Evolutionary conservation across 148 eudicot species (phyloP).

Genomic region (Chenopodium berlandieri): DNA sequence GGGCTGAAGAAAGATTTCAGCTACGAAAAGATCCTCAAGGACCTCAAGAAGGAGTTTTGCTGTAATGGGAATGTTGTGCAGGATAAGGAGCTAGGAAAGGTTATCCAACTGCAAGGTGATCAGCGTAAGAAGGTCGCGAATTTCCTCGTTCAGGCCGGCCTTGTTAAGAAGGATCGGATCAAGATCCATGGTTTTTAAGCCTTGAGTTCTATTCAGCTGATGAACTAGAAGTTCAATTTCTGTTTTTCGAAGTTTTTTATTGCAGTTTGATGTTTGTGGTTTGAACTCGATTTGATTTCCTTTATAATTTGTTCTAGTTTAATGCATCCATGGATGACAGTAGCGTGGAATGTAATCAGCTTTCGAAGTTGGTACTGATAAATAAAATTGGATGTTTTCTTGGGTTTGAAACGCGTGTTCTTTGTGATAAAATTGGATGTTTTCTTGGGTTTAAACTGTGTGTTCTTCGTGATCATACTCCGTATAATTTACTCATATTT

Average conservation of each 20-base stretch:
- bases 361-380: conserved; percentile 2
- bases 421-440: too few species aligned
- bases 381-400: not conserved
- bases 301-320: not conserved
- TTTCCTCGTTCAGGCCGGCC: conserved; percentile 57
- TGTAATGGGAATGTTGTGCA: conserved; percentile 82
- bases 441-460: too few species aligned
- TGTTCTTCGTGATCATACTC: too few species aligned
- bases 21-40: conserved; percentile 76
- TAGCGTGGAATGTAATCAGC: conserved; percentile 10
- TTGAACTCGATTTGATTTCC: not conserved
- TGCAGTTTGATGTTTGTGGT: conserved; percentile 5
- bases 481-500: too few species aligned
- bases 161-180: conserved; percentile 69
- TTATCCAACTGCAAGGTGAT: conserved; percentile 89
- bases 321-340: conserved; percentile 12
- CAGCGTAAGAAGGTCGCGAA: conserved; percentile 75
- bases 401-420: not conserved
- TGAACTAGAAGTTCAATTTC: not conserved
- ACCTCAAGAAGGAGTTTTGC: conserved; percentile 71
- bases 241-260: not conserved
- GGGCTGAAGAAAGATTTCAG: conserved; percentile 70
- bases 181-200: conserved; percentile 84
- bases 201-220: not conserved
- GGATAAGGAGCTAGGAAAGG: conserved; percentile 76